A percentile compares a stretch with the other conserved stretches of the same genome.
These are phyloP conservation scores for Phialemonium atrogriseum DNA, from an alignment of 2,329 filamentous ascomycete genomes.

Conservation along the genomic window DNA sequence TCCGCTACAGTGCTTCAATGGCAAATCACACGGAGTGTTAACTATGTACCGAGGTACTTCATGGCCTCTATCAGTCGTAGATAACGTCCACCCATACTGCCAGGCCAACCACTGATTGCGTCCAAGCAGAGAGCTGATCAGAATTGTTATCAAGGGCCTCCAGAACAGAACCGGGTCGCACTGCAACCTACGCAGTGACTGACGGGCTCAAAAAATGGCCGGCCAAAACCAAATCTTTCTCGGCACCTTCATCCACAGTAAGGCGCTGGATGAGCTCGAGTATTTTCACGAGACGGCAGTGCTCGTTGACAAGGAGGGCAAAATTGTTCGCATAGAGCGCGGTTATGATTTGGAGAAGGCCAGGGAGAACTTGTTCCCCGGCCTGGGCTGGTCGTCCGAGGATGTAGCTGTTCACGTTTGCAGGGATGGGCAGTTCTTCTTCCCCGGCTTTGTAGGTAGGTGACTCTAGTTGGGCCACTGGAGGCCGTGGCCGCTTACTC, in stretches of 20 bases:
- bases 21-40: too few relatives aligned
- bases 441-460: conserved; percentile 72
- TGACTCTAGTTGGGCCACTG: too few relatives aligned
- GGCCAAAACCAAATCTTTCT: conserved; percentile 37
- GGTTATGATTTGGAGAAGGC: conserved; percentile 23
- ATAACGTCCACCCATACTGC: too few relatives aligned
- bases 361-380: conserved; percentile 24
- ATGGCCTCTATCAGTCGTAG: too few relatives aligned
- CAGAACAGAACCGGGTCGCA: too few relatives aligned
- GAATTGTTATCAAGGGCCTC: too few relatives aligned
- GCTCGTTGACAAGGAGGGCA: conserved; percentile 40
- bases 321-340: conserved; percentile 39
- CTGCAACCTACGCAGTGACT: too few relatives aligned
- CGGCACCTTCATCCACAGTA: conserved; percentile 49
- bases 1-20: too few relatives aligned
- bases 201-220: conserved; percentile 7
- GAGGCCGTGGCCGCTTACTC: too few relatives aligned
- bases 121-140: too few relatives aligned
- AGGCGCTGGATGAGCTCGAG: conserved; percentile 36
- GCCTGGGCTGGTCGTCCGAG: conserved; percentile 34
- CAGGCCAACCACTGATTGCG: too few relatives aligned
- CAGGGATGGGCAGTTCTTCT: conserved; percentile 61
- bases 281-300: conserved; percentile 42
- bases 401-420: conserved; percentile 28
- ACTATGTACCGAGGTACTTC: too few relatives aligned